These are phyloP conservation scores for Suhomyces sp. DNA, from an alignment of 805 yeast species.

Conservation along the genomic window DNA sequence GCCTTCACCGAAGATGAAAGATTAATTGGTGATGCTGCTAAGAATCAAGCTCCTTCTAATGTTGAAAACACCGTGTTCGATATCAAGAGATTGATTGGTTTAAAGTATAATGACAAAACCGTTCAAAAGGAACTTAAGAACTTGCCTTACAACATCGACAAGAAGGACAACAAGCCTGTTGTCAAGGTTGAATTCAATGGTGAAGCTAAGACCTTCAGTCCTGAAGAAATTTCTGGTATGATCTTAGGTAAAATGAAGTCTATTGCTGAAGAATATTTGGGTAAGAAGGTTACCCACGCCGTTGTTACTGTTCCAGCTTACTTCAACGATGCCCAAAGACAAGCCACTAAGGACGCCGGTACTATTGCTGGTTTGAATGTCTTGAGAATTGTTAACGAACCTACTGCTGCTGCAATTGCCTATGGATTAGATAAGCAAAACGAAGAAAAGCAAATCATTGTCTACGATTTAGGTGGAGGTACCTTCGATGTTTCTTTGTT, in stretches of 20 bases:
- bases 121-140: conserved; percentile 90
- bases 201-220: conserved; percentile 83
- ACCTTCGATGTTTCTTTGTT: conserved; percentile 37
- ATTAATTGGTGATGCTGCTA: conserved; percentile 94
- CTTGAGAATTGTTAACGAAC: conserved; percentile 87
- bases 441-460: conserved; percentile 45
- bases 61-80: conserved; percentile 89
- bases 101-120: conserved; percentile 72
- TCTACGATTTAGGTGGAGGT: conserved; percentile 52
- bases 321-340: conserved; percentile 92
- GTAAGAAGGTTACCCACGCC: conserved; percentile 75
- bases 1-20: conserved; percentile 93
- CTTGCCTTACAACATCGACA: conserved; percentile 78
- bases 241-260: conserved; percentile 84
- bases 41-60: conserved; percentile 95
- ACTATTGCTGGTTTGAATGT: conserved; percentile 87
- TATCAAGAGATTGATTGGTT: conserved; percentile 92
- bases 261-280: conserved; percentile 76
- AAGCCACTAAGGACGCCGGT: conserved; percentile 93
- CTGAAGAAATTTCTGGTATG: conserved; percentile 96
- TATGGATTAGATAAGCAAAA: conserved; percentile 34
- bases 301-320: conserved; percentile 93
- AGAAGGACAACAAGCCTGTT: conserved; percentile 74
- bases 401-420: conserved; percentile 43
- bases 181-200: conserved; percentile 81